Conservation (phyloP, 352 stramenopile genomes). For the Globisporangium yorkense region DNA sequence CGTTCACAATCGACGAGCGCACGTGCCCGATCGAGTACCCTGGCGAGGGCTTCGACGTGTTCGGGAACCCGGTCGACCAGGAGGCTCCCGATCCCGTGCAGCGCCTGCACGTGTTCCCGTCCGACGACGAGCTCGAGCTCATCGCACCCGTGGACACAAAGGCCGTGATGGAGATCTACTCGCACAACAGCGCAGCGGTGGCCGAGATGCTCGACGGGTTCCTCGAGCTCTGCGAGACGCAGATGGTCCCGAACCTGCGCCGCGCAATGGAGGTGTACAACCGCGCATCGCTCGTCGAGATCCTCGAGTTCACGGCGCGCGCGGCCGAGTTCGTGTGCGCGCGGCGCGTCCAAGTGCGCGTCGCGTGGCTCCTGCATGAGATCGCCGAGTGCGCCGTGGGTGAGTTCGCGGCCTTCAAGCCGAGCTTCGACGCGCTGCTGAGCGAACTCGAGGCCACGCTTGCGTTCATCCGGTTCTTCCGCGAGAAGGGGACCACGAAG, state of each 20-base stretch:
- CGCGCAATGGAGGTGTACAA: slow-evolving; percentile 30
- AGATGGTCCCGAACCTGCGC: slow-evolving; percentile 43
- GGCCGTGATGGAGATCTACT: slow-evolving; percentile 40
- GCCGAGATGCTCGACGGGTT: slow-evolving; percentile 71
- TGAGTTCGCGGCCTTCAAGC: slow-evolving; percentile 26
- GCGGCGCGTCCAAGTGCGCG: slow-evolving; percentile 53
- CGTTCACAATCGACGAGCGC: slow-evolving; percentile 9
- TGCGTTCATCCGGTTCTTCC: slow-evolving; percentile 33
- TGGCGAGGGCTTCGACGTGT: slow-evolving; percentile 30
- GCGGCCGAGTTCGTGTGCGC: slow-evolving; percentile 71
- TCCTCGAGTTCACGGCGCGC: slow-evolving; percentile 57
- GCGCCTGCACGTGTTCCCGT: slow-evolving; percentile 37
- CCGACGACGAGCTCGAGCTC: slow-evolving; percentile 38
- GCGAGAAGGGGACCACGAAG: slow-evolving; percentile 24
- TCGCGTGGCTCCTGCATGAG: slow-evolving; percentile 49
- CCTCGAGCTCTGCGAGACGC: slow-evolving; percentile 40
- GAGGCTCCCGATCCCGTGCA: slow-evolving; percentile 7
- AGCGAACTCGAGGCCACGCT: slow-evolving; percentile 26
- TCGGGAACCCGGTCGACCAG: slow-evolving; percentile 20
- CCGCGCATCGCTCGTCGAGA: slow-evolving; percentile 47
- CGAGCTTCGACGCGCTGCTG: slow-evolving; percentile 15
- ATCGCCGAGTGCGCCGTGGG: slow-evolving; percentile 48
- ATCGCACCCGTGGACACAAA: slow-evolving; percentile 59
- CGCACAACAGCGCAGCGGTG: slow-evolving; percentile 53
- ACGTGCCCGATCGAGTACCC: slow-evolving; percentile 27